phyloP scores from a whole-genome alignment of 2,329 filamentous ascomycete genomes.

The Arthroderma sp. region DNA sequence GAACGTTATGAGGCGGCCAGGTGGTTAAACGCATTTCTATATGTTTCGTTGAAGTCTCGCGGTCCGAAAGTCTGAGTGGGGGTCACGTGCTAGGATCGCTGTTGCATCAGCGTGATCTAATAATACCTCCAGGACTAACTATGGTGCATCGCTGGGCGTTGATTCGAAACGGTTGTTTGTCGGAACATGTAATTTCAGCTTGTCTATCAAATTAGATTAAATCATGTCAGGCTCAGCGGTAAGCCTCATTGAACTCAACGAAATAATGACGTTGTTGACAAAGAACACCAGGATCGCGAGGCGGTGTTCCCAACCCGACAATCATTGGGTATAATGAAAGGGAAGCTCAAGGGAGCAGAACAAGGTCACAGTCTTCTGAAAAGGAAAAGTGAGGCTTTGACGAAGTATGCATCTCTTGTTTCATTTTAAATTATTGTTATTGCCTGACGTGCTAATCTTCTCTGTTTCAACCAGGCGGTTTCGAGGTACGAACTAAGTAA shows the following conservation, averaged over 20 bases:
- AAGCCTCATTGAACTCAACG: conserved; percentile 1
- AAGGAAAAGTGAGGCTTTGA: conserved; percentile 93
- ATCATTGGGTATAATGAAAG: conserved; percentile 92
- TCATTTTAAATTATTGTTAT: not conserved
- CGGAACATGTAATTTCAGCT: too few relatives aligned
- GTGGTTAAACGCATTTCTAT: too few relatives aligned
- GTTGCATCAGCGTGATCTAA: too few relatives aligned
- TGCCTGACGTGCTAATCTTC: conserved; percentile 4
- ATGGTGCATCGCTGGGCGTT: too few relatives aligned
- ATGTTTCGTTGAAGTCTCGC: too few relatives aligned
- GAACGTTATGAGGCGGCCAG: too few relatives aligned
- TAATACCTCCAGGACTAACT: too few relatives aligned
- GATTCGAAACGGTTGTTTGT: too few relatives aligned
- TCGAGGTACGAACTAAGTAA: conserved; percentile 48
- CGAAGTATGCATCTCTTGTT: conserved; percentile 55
- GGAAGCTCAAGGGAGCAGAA: conserved; percentile 88
- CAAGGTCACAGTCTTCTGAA: conserved; percentile 90
- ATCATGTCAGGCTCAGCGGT: conserved; percentile 31
- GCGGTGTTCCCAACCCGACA: conserved; percentile 96
- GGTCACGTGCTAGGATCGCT: too few relatives aligned
- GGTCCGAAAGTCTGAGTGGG: too few relatives aligned
- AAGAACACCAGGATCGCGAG: conserved; percentile 62
- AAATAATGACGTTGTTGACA: conserved; percentile 10
- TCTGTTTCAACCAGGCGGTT: conserved; percentile 52
- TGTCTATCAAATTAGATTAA: not conserved